Conservation (phyloP, 306 rosid species). For the Ziziphus jujuba region DNA sequence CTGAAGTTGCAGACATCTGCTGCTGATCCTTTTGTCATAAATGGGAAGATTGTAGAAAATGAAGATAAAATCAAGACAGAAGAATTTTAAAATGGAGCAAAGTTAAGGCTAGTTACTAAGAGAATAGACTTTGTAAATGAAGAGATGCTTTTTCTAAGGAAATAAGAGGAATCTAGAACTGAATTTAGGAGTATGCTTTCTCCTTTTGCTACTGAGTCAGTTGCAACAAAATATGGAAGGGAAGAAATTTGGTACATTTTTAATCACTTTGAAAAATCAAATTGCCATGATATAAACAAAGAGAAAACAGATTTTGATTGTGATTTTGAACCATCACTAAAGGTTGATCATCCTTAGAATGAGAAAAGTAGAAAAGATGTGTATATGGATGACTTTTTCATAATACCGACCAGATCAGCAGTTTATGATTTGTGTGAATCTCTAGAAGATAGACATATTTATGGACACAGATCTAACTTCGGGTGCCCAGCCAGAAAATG, state of each 20-base stretch:
- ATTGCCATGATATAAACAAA: slow-evolving; percentile 22
- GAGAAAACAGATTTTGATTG: slow-evolving; percentile 33
- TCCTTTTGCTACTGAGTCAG: slow-evolving; percentile 38
- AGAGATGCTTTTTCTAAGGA: slow-evolving; percentile 39
- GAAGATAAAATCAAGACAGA: slow-evolving; percentile 40
- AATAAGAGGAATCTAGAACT: slow-evolving; percentile 32
- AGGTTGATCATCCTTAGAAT: not conserved
- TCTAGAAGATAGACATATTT: slow-evolving; percentile 49
- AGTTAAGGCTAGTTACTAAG: slow-evolving; percentile 29
- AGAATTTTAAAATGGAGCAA: slow-evolving; percentile 34
- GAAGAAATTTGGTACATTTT: slow-evolving; percentile 54
- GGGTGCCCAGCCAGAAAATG: slow-evolving; percentile 33
- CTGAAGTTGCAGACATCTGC: slow-evolving; percentile 36
- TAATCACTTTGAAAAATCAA: slow-evolving; percentile 37
- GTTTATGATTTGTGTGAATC: slow-evolving; percentile 34
- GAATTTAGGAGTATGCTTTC: slow-evolving; percentile 34
- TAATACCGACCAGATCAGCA: slow-evolving; percentile 49
- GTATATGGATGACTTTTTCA: slow-evolving; percentile 59
- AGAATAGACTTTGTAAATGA: slow-evolving; percentile 35
- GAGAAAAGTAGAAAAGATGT: slow-evolving; percentile 32
- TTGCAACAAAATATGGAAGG: slow-evolving; percentile 33
- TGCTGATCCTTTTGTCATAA: slow-evolving; percentile 47
- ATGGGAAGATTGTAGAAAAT: slow-evolving; percentile 35
- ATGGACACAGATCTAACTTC: slow-evolving; percentile 44
- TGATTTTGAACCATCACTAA: slow-evolving; percentile 31